Base-by-base conservation (phyloP, 2,329 filamentous ascomycete species). In the Venturia oleaginea region DNA sequence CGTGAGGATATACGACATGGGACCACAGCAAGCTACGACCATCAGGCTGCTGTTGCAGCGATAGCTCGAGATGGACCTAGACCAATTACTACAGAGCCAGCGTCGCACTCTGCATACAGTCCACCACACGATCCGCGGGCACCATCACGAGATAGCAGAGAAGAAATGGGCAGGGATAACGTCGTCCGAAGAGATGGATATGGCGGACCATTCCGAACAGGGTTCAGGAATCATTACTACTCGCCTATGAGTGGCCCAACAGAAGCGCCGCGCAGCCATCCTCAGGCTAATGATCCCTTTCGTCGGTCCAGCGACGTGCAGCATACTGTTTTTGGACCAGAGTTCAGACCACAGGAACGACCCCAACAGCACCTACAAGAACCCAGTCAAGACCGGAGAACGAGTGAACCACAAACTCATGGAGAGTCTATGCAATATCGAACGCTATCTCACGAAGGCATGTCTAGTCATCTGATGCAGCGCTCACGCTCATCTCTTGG, bases 401-500 rank as follows among this genome's bases (percentile, higher is more conserved):
- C 48, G n/a, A 63, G 62, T 32, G 62, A 63, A 19, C 59, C 64
- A n/a, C 64, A 65, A 24, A 32, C 60, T 24, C 40, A 60, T 43
- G 40, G 40, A 15, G 40, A 60, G 22, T 37, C 59, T 19, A 60
- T 60, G 40, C 59, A 60, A 60, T 55, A 55, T 32, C 48, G 51
- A 30, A 51, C 30, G 13, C 40, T 63, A 19, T 37, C 43, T 19
- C 60, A 80, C 11, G 60, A 62, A 34, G 6, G 30, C 30, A n/a
- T 57, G 27, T 34, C 51, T 19, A 57, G 34, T 22, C 59, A 61
- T 17, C 11, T 63, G 38, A 80, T 84, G 48, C 81, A 84, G 43
- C 81, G 83, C 62, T 86, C 81, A 66, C 81, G 89, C 67, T 86
- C 84, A 43, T 80, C 96, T 54, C 79, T 96, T n/a, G 87, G 86